Evolutionary conservation across 2,329 filamentous ascomycete genomes (phyloP), one percentile per base, ranked within the genome.

Genomic region (Alternaria sp.): DNA sequence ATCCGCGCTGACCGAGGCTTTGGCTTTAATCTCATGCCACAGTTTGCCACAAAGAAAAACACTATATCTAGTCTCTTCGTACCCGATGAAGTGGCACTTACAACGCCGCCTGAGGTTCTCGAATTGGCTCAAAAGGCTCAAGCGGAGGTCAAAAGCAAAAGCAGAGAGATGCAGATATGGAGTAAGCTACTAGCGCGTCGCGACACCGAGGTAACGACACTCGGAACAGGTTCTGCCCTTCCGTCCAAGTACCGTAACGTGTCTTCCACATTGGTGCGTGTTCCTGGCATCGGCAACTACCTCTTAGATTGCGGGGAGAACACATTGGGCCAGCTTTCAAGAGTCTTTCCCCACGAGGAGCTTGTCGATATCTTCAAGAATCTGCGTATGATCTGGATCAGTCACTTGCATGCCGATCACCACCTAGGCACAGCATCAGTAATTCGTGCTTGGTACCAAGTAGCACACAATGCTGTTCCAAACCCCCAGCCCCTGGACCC

Each of bases 181-280:
- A 88, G 90, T 66, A 80, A 85, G n/a, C 87, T 89, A 64, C 87
- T 97, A 3, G 91, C 91, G 3, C 88, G 88, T 67, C 85, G 87
- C 32, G 90, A 97, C 71, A 88, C 90, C 0, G 93, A 97, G 78
- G 88, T 99, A 52, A 90, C 94, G 43, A 89, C 93, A 1, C 86
- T 99, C 1, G 96, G 96, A 6, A 99, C 96, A 3, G 96, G 96
- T 9, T 98, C 95, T 4, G 92, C 95, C 0, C 78, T 91, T 15
- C 96, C 96, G 2, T 97, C 93, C 32, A 96, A 96, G 77, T 96
- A 97, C 79, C 91, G 96, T 72, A 99, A 98, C 77, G 96, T 99
- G 19, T 97, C 95, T 11, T 89, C 90, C 2, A 97, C 94, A 0
- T 84, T 99, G 5, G 82, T 99, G 47, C 88, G 92, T 13, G 90